Evolutionary conservation across 371 early-diverging fungal species (phyloP), one percentile per base, ranked within the genome.

Genomic region (Polyrhizophydium stewartii): DNA sequence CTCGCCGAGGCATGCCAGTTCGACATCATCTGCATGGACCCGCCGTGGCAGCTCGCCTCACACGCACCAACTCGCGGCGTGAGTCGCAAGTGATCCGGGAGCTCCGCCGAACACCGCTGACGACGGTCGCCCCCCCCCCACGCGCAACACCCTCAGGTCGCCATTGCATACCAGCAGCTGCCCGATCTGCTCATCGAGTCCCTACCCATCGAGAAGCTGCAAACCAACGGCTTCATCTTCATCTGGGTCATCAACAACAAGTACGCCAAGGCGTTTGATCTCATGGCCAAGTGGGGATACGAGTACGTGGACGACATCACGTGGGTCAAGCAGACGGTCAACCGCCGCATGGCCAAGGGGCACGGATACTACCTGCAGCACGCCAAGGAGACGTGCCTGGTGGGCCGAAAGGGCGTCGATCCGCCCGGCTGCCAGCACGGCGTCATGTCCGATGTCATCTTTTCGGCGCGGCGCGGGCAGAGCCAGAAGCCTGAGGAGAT

Each of bases 231-330:
- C 21, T 93, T 94, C 67, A 79, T 94, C 13, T 95, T 95, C 68
- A 91, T 95, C 51, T 95, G 96, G 96, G 94, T 94, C 28, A 94
- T 95, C 74, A 95, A 95, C 74, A 91, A 90, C 84, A 95, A 94
- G 74, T 95, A 92, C 73, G 87, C 88, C 56, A 91, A 89, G 68
- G 94, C 93, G 2, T 92, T 95, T 67, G 92, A 91, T 66, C 68
- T 94, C 57, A 89, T 96, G 90, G 87, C 87, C 70, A 85, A 85
- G 70, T 96, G 96, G 96, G 96, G 96, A 5, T 93, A 93, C 70
- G 16, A 27, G 21, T 10, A 31, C 30, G 92, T 93, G 12, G 94
- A 95, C 70, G 94, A 94, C 73, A 91, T 95, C 37, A 89, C 93
- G 9, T 96, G 96, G 96, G 93, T 96, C 24, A 96, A 96, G 69